Evolutionary conservation across 2,329 filamentous ascomycete genomes (phyloP), one percentile per base, ranked within the genome.

Genomic region (Hymenoscyphus scutula): DNA sequence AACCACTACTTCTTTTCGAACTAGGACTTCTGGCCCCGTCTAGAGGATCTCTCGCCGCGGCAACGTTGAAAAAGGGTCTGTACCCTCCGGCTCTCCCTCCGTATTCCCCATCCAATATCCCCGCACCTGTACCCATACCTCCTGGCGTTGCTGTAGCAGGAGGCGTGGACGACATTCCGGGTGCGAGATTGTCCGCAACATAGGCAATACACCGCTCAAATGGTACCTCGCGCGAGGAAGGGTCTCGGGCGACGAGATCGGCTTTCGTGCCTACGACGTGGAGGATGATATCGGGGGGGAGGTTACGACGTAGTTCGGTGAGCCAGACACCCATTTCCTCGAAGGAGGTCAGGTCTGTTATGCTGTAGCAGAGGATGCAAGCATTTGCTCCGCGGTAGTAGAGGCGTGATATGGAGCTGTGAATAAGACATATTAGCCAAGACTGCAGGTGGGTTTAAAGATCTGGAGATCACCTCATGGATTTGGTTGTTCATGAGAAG

Each of bases 381-480:
- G 93, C 93, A 74, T 97, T 94, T 65, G 94, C 94, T 74, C 93
- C 93, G 73, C 94, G 89, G 78, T 99, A 99, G 81, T 98, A 98
- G 60, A 99, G 86, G 62, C 93, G 89, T 10, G 92, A 96, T 72
- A 99, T 98, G 65, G 90, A 93, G 70, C 71, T 73, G 48, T 29
- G 41, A 27, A 13, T n/a, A 41, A 30, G 8, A 30, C 32, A 58
- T 56, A 54, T 56, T 63, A 63, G 56, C 41, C 32, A 45, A 34
- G 32, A 13, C 32, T 4, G 32, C 11, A 30, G 48, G 29, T n/a
- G 41, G 13, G 41, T n/a, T 1, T 3, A 15, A 15, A 25, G 45
- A 51, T 19, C 23, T 51, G 45, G 45, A 51, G 23, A 19, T 51
- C 5, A 51, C n/a, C n/a, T n/a, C n/a, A n/a, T n/a, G n/a, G n/a